Conservation (phyloP, 495 filamentous ascomycete genomes). For the Neurospora africana region DNA sequence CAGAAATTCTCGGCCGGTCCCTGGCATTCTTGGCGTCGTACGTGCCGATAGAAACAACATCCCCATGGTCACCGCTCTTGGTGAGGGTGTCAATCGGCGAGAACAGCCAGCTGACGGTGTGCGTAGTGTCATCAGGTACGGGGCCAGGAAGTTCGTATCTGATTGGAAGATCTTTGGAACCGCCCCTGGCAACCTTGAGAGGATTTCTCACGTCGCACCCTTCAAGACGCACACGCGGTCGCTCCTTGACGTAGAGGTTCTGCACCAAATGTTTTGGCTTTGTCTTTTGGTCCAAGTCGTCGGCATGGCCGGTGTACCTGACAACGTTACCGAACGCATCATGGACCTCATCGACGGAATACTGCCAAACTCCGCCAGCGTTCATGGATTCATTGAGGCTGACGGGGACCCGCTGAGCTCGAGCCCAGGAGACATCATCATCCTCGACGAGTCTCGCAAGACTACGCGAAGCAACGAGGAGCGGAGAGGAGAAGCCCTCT, state of each 20-base stretch:
- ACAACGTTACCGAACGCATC: slow-evolving; percentile 83
- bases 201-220: slow-evolving; percentile 70
- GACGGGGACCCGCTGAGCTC: slow-evolving; percentile 59
- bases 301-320: slow-evolving; percentile 58
- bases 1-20: slow-evolving; percentile 49
- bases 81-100: slow-evolving; percentile 55
- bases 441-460: slow-evolving; percentile 43
- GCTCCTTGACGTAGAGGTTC: slow-evolving; percentile 73
- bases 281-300: slow-evolving; percentile 51
- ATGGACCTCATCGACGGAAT: slow-evolving; percentile 80
- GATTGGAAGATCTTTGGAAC: slow-evolving; percentile 57
- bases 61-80: slow-evolving; percentile 52
- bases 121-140: slow-evolving; percentile 41
- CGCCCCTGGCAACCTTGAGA: slow-evolving; percentile 70
- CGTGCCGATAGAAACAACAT: slow-evolving; percentile 40
- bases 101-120: slow-evolving; percentile 57
- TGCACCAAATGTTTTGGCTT: slow-evolving; percentile 59
- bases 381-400: slow-evolving; percentile 81
- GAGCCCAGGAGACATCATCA: slow-evolving; percentile 70
- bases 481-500: slow-evolving; percentile 69
- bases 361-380: slow-evolving; percentile 68
- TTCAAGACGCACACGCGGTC: slow-evolving; percentile 57
- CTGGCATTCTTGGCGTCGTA: slow-evolving; percentile 40
- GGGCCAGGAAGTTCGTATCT: slow-evolving; percentile 53
- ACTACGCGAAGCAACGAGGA: slow-evolving; percentile 46